Evolutionary conservation across 2,329 filamentous ascomycete species (phyloP), one percentile per base, ranked within the genome.

Genomic region (Gaeumannomyces tritici): DNA sequence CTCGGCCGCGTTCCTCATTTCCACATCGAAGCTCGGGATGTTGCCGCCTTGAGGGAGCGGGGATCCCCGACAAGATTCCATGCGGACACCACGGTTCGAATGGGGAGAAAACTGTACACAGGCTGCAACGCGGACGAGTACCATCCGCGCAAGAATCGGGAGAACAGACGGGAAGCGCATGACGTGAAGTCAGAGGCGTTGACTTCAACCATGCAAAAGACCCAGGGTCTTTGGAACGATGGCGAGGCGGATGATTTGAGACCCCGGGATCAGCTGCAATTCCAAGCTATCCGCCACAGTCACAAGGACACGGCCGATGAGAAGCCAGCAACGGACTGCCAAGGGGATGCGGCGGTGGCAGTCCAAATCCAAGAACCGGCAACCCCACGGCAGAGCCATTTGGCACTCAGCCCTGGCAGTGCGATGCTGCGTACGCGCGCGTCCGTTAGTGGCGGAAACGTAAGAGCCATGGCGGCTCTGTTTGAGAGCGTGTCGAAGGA

Each of bases 381-480:
- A 18, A 35, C 58, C 13, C 33, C 58, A 24, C 51, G 33, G n/a
- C 21, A 26, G 13, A 35, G 26, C 21, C 35, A 26, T n/a, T 29
- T 47, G 26, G 35, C 58, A n/a, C 18, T 35, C 21, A 47, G 18
- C 7, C 58, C 58, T 35, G 35, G 58, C 24, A 26, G 24, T 15
- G 58, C 13, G 13, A 60, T 55, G 60, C 60, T 27, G 13, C 60
- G 42, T n/a, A 61, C 31, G 29, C 27, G 35, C 60, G 55, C 57
- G 15, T 61, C 59, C 47, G 59, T 61, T 61, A 61, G 59, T 55
- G 59, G 59, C 51, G 60, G 60, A 29, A 61, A 56, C 4, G 80
- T 83, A 15, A 80, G 72, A 66, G 79, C 79, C 2, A 82, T 84
- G 74, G 77, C 81, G 4, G 81, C 81, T 47, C 75, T 77, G 68